These are phyloP conservation scores for Simplicillium sp. DNA, from an alignment of 2,329 filamentous ascomycete species.

Conservation along the genomic window DNA sequence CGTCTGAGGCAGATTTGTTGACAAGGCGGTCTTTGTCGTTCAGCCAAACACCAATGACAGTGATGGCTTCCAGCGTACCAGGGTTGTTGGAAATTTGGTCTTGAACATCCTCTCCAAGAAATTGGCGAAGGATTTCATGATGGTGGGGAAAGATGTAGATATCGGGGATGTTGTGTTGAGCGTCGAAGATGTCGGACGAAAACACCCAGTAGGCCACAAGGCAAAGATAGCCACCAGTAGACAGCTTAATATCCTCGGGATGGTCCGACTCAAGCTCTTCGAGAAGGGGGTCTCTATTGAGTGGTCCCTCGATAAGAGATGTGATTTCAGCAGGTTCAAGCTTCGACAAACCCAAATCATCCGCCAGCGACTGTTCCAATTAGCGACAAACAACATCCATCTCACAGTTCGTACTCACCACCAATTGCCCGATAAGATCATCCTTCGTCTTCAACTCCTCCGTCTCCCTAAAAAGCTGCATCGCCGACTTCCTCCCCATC, in stretches of 20 bases:
- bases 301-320: slow-evolving; percentile 29
- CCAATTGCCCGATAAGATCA: slow-evolving; percentile 61
- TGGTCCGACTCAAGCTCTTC: slow-evolving; percentile 34
- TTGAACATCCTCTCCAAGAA: slow-evolving; percentile 42
- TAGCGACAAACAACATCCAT: slow-evolving; percentile 1
- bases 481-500: slow-evolving; percentile 49
- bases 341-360: slow-evolving; percentile 47
- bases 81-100: slow-evolving; percentile 36
- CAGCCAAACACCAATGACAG: slow-evolving; percentile 52
- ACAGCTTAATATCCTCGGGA: slow-evolving; percentile 44
- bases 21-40: slow-evolving; percentile 37
- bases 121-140: slow-evolving; percentile 39
- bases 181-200: slow-evolving; percentile 50
- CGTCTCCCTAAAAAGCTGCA: slow-evolving; percentile 55
- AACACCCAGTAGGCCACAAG: slow-evolving; percentile 55
- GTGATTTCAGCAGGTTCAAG: slow-evolving; percentile 35
- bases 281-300: slow-evolving; percentile 34
- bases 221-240: slow-evolving; percentile 48
- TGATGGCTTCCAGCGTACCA: slow-evolving; percentile 48
- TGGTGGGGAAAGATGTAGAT: slow-evolving; percentile 54
- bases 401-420: slow-evolving; percentile 34
- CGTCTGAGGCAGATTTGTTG: slow-evolving; percentile 15
- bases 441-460: slow-evolving; percentile 52
- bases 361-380: slow-evolving; percentile 45
- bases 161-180: slow-evolving; percentile 40